Evolutionary conservation across 257 asterid species (phyloP).

Genomic region (Jasminum sambac): DNA sequence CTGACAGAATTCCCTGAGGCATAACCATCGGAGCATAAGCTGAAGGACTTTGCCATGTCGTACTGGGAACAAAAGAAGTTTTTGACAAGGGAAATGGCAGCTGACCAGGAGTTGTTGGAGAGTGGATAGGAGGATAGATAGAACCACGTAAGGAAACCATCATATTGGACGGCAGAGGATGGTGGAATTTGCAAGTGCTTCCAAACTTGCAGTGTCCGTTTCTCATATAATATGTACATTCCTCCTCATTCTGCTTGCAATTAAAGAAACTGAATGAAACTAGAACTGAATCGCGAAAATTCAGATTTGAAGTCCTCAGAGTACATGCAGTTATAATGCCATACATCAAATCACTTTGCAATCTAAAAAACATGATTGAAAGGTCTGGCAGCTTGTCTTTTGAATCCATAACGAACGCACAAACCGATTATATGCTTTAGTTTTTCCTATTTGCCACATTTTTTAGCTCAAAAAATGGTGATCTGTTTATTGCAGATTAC

Average conservation of each 20-base stretch:
- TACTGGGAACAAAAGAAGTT: conserved; percentile 79
- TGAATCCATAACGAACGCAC: not conserved
- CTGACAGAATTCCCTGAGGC: conserved; percentile 87
- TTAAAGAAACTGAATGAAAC: conserved; percentile 20
- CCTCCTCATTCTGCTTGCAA: conserved; percentile 67
- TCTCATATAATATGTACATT: conserved; percentile 87
- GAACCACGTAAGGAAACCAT: conserved; percentile 82
- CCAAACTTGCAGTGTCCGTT: conserved; percentile 96
- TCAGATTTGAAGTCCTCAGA: not conserved
- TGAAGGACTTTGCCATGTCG: conserved; percentile 94
- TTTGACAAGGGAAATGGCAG: conserved; percentile 68
- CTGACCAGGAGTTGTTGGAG: conserved; percentile 75
- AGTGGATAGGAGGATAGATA: conserved; percentile 74
- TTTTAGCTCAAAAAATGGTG: not conserved
- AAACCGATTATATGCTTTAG: not conserved
- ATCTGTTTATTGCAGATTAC: not conserved
- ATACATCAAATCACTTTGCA: not conserved
- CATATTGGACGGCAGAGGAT: conserved; percentile 91
- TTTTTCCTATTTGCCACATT: not conserved
- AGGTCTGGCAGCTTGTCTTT: not conserved
- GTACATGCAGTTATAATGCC: not conserved
- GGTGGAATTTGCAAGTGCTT: conserved; percentile 92
- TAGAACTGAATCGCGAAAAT: conserved; percentile 13
- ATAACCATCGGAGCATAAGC: conserved; percentile 77
- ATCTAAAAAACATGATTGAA: conserved; percentile 13